Evolutionary conservation across 805 yeast species (phyloP), one percentile per base, ranked within the genome.

Genomic region (Hyphopichia homilentoma): DNA sequence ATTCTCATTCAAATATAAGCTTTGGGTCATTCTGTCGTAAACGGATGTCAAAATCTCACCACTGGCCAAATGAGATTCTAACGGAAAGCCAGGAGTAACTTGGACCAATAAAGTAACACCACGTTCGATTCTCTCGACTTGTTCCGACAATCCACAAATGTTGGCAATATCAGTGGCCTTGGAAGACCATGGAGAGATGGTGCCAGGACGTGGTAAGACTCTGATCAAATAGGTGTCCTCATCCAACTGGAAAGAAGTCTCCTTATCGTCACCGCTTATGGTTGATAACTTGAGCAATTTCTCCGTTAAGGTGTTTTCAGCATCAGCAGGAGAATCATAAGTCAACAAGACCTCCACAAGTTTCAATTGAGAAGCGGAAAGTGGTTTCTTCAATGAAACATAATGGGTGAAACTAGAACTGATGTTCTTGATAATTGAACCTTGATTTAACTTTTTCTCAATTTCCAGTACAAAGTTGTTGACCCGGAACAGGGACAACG

Each of bases 181-280:
- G 9, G 97, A 89, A 7, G 96, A 86, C 99, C 99, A 93, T 21
- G 98, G 97, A 16, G 97, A 89, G 44, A 93, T 90, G 8, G 98
- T 93, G 40, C 98, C 98, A 6, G 88, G 68, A 59, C 97, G 78
- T 27, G 99, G 98, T 32, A 88, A 70, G 32, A 93, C 72, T 55
- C 95, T 74, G 29, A 90, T 62, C 43, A 88, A 63, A 40, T 76
- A 73, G 20, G 77, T 63, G 43, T 70, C 74, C 4, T 59, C 48
- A 32, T 55, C 73, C 29, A 64, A 48, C 7, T 35, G 21, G 21
- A 41, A 27, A 16, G 21, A 19, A 9, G 38, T 7, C 25, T 41
- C 33, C 6, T 39, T 35, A 2, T 51, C 46, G 30, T 52, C 54
- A 7, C 61, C 70, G 18, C 50, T 45, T 16, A 47, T 38, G 9